A percentile compares a stretch with the other conserved stretches of the same genome.
Evolutionary conservation across 2,329 filamentous ascomycete genomes (phyloP).

Genomic region (Botrytis cinerea): DNA sequence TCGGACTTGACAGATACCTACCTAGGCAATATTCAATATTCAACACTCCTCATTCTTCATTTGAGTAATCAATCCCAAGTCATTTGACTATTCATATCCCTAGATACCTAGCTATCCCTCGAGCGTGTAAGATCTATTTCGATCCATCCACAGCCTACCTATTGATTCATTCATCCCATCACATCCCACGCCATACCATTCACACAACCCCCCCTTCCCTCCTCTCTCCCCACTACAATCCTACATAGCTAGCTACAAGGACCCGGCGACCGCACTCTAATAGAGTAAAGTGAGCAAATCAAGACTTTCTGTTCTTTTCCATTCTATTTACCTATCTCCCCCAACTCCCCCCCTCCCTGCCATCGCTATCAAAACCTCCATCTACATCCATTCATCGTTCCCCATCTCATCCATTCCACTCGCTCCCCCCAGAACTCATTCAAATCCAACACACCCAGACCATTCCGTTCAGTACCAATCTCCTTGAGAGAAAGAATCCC

Average conservation of each 20-base stretch:
- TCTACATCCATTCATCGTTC: background rate
- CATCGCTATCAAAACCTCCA: no score
- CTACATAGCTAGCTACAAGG: no score
- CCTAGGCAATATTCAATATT: background rate
- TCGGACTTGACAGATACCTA: no score
- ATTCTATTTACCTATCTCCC: no score
- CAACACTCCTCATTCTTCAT: background rate
- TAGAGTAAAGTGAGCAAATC: no score
- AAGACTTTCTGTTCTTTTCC: no score
- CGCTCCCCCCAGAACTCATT: background rate
- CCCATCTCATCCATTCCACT: background rate
- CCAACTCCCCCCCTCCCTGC: no score
- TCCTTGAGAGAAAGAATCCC: background rate
- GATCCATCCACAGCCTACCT: background rate
- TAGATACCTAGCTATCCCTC: background rate
- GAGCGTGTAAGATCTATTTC: background rate
- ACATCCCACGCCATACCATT: no score
- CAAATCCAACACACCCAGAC: background rate
- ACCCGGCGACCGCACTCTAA: no score
- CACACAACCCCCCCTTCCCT: no score
- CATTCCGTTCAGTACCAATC: background rate
- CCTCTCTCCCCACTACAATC: no score
- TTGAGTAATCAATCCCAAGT: background rate
- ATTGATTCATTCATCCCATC: background rate
- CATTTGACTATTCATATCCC: background rate